Conservation (phyloP, 2,329 filamentous ascomycete genomes). For the Alternaria sp. region DNA sequence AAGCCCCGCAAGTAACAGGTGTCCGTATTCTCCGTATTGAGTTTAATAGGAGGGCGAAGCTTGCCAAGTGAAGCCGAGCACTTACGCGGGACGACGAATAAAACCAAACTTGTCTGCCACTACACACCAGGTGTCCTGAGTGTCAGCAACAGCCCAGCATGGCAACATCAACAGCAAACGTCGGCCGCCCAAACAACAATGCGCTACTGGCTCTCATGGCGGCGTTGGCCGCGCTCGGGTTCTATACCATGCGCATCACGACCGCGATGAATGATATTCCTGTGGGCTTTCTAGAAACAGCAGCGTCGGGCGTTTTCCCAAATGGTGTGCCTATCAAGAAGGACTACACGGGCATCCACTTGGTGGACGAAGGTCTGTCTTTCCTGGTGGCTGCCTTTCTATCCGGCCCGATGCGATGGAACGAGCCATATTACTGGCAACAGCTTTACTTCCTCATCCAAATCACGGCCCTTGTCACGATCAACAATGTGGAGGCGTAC, state of each 20-base stretch:
- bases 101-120: not conserved
- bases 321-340: constrained; percentile 21
- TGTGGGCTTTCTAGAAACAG: constrained; percentile 5
- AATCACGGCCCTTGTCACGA: constrained; percentile 6
- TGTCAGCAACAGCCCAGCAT: constrained; percentile 3
- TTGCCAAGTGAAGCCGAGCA: not conserved
- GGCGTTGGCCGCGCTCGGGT: constrained; percentile 3
- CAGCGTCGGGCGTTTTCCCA: constrained; percentile 5
- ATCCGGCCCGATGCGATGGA: constrained; percentile 12
- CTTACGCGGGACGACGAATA: not conserved
- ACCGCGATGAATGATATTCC: constrained; percentile 5
- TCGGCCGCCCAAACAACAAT: constrained; percentile 16
- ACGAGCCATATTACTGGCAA: constrained; percentile 24
- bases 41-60: not conserved
- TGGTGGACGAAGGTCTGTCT: constrained; percentile 13
- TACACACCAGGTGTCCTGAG: not conserved
- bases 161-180: constrained; percentile 5
- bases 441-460: constrained; percentile 22
- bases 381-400: constrained; percentile 22
- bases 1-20: not conserved
- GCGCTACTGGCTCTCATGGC: constrained; percentile 6
- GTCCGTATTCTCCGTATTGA: not conserved
- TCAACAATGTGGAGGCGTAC: constrained; percentile 24
- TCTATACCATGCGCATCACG: constrained; percentile 21
- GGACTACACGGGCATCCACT: constrained; percentile 15